Evolutionary conservation across 2,329 filamentous ascomycete species (phyloP), one percentile per base, ranked within the genome.

Genomic region (Penicillium capsulatum): DNA sequence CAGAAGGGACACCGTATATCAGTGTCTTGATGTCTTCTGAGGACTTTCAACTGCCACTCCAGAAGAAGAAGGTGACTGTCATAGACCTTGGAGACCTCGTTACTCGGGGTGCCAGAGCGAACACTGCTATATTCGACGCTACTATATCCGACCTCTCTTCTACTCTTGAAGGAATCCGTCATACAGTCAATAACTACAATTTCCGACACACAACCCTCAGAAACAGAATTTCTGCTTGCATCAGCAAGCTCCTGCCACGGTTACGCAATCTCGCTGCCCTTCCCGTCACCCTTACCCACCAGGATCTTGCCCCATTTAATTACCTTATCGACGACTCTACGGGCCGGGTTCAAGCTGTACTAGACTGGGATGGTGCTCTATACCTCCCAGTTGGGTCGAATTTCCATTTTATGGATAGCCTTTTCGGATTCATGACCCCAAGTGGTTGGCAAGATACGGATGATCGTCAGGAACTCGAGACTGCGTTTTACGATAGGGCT

Each of bases 11-110:
- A 36, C 44, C 40, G 8, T 40, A 47, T 43, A 40, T 47, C 15
- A 47, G 40, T 36, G 40, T 47, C 36, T 47, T 47, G 27, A 38
- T 44, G 38, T 44, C 44, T 38, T 47, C 40, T 32, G 4, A 38
- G 22, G 44, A 43, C 28, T 47, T 35, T 36, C 3, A 38, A 36
- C 31, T 47, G 27, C 40, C 44, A 13, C 44, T 40, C 31, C 16
- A 41, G 37, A 47, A 38, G 34, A 47, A 34, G 36, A 47, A 40
- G 15, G 31, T 30, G 31, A 47, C 44, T 43, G 17, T 38, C 7
- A 22, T 43, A 9, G 36, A 43, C 37, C 44, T 47, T 40, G 31
- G 31, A 43, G 40, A 41, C 40, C 37, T 47, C 27, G 24, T 47
- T 19, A 43, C 44, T 38, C 40, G 44, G 31, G 44, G 44, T 38